phyloP scores from a whole-genome alignment of 2,329 filamentous ascomycete genomes.

The Fusarium sp. region DNA sequence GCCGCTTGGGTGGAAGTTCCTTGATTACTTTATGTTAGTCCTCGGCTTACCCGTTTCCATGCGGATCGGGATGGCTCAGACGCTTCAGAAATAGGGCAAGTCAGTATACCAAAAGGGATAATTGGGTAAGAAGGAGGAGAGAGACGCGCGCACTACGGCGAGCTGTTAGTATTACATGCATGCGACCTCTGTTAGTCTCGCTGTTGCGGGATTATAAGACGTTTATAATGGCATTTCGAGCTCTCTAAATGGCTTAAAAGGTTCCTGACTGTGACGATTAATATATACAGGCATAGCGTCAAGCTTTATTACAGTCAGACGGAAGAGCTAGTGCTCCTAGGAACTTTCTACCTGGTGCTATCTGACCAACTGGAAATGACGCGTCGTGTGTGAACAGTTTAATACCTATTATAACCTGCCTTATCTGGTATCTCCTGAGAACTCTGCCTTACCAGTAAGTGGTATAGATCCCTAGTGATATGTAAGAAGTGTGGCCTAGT shows the following conservation, averaged over 20 bases:
- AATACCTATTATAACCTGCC: constrained; percentile 13
- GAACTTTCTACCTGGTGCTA: constrained; percentile 7
- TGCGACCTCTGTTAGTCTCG: not conserved
- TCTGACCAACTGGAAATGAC: constrained; percentile 5
- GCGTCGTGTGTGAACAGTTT: not conserved
- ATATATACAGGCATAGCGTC: not conserved
- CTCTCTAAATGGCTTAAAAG: constrained; percentile 10
- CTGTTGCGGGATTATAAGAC: constrained; percentile 5
- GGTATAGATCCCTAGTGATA: constrained; percentile 1
- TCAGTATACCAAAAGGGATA: not conserved
- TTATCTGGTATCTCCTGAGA: constrained; percentile 9
- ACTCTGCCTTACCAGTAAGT: constrained; percentile 23
- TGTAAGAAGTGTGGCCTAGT: constrained; percentile 17
- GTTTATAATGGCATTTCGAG: constrained; percentile 10
- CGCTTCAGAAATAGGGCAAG: not conserved
- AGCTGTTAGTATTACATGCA: constrained; percentile 11
- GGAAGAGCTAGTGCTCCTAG: constrained; percentile 16
- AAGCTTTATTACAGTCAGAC: constrained; percentile 7
- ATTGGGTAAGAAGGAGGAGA: not conserved
- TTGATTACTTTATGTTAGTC: not conserved
- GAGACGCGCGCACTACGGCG: not conserved
- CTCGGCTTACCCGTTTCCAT: constrained; percentile 1
- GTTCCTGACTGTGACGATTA: not conserved
- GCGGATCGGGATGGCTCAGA: not conserved
- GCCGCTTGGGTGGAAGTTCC: not conserved